phyloP scores from a whole-genome alignment of 306 rosid species.

The Dicorynia guianensis region DNA sequence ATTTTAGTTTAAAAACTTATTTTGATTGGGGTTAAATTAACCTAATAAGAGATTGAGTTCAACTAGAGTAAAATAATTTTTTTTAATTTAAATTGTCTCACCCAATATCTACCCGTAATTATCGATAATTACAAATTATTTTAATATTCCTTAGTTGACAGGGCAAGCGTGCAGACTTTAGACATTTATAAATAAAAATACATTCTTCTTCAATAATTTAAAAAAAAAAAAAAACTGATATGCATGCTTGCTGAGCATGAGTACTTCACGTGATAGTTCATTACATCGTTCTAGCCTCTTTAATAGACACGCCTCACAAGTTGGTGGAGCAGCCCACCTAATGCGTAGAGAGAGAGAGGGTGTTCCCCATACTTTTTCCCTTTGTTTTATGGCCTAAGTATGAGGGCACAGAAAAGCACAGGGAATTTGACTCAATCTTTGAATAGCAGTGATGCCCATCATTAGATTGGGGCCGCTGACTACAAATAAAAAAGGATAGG shows the following conservation, averaged over 20 bases:
- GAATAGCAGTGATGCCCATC: conserved; percentile 23
- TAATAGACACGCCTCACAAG: conserved; percentile 13
- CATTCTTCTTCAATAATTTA: neutral
- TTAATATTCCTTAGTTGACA: too few species aligned
- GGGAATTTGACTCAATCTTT: conserved; percentile 17
- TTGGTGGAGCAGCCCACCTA: conserved; percentile 9
- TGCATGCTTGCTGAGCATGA: conserved; percentile 16
- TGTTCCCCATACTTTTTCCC: too few species aligned
- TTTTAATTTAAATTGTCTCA: too few species aligned
- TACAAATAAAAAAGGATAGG: conserved; percentile 24
- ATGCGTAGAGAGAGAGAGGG: neutral
- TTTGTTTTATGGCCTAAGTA: neutral
- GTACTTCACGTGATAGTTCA: conserved; percentile 22
- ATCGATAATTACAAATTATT: too few species aligned
- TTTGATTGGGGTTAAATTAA: too few species aligned
- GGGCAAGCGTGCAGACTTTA: too few species aligned
- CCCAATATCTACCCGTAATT: too few species aligned
- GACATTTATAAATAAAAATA: neutral
- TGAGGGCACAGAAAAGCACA: neutral
- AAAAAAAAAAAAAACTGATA: neutral
- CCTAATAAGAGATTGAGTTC: too few species aligned
- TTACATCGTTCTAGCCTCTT: conserved; percentile 7
- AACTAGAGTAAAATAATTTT: too few species aligned
- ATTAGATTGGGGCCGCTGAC: conserved; percentile 31
- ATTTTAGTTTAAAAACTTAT: too few species aligned